Conservation (phyloP, 148 eudicot species). For the Camellia lanceoleosa region DNA sequence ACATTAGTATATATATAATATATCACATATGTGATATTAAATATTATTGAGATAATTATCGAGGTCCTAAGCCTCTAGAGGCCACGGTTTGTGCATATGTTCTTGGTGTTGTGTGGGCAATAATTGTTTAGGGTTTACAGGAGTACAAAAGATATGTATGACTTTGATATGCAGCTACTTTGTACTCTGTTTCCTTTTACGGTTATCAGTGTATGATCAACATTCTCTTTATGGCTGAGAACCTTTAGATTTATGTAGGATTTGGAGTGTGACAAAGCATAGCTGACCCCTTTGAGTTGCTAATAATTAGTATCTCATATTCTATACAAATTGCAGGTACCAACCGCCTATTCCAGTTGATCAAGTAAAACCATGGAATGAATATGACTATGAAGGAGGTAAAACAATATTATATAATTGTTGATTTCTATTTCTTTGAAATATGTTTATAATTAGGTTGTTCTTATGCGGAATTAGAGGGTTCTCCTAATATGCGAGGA, state of each 20-base stretch:
- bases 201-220: too few relatives aligned
- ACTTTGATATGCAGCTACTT: not conserved
- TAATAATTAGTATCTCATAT: not conserved
- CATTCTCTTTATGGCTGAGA: not conserved
- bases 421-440: not conserved
- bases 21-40: not conserved
- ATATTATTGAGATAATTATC: too few relatives aligned
- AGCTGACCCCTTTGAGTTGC: too few relatives aligned
- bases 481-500: constrained; percentile 24
- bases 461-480: constrained; percentile 17
- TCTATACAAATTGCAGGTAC: constrained; percentile 19
- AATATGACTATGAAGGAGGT: constrained; percentile 27
- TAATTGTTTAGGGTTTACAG: too few relatives aligned
- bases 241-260: not conserved
- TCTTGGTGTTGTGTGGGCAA: not conserved
- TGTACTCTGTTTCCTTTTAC: not conserved
- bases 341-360: constrained; percentile 30
- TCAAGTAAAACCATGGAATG: constrained; percentile 30
- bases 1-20: too few relatives aligned
- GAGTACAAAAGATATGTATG: not conserved
- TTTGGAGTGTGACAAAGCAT: too few relatives aligned
- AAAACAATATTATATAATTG: not conserved
- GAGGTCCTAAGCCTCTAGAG: not conserved
- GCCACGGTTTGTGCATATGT: not conserved
- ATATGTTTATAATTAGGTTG: not conserved